These are phyloP conservation scores for Iberis pinnata DNA, from an alignment of 345 rosid genomes.

Conservation along the genomic window DNA sequence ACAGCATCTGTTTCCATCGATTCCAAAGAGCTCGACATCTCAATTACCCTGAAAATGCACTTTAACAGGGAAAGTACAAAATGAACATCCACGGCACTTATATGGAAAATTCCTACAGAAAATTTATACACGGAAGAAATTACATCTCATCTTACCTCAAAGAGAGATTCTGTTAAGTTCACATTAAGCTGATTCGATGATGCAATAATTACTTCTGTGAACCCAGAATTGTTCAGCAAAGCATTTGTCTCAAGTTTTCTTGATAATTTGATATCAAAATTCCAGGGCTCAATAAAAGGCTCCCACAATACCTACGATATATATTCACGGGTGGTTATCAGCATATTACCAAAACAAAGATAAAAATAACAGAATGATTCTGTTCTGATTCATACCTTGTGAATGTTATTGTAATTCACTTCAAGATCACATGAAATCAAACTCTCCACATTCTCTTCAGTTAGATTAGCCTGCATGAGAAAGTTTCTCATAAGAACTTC, in stretches of 20 bases:
- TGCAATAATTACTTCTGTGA: constrained; percentile 53
- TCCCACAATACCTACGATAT: constrained; percentile 71
- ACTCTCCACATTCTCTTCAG: constrained; percentile 42
- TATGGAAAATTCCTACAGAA: constrained; percentile 2
- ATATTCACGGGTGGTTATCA: constrained; percentile 12
- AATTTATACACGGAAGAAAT: not conserved
- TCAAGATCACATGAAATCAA: constrained; percentile 54
- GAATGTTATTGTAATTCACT: constrained; percentile 75
- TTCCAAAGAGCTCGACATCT: constrained; percentile 67
- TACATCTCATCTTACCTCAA: constrained; percentile 51
- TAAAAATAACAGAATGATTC: constrained; percentile 10
- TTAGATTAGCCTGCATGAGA: constrained; percentile 36
- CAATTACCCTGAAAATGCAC: constrained; percentile 71
- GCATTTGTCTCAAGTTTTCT: constrained; percentile 46
- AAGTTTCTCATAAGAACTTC: constrained; percentile 56
- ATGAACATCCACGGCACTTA: too few species aligned
- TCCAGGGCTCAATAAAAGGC: constrained; percentile 92
- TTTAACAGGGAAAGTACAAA: constrained; percentile 24
- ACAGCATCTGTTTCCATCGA: constrained; percentile 33
- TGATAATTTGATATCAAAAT: constrained; percentile 45
- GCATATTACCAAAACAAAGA: constrained; percentile 14
- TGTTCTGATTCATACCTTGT: constrained; percentile 47
- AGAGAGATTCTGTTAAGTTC: constrained; percentile 67
- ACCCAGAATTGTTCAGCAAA: constrained; percentile 42
- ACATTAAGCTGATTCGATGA: constrained; percentile 66